A percentile compares a stretch with the other conserved stretches of the same genome.
phyloP scores from a whole-genome alignment of 495 filamentous ascomycete genomes.

The Tuber brumale region DNA sequence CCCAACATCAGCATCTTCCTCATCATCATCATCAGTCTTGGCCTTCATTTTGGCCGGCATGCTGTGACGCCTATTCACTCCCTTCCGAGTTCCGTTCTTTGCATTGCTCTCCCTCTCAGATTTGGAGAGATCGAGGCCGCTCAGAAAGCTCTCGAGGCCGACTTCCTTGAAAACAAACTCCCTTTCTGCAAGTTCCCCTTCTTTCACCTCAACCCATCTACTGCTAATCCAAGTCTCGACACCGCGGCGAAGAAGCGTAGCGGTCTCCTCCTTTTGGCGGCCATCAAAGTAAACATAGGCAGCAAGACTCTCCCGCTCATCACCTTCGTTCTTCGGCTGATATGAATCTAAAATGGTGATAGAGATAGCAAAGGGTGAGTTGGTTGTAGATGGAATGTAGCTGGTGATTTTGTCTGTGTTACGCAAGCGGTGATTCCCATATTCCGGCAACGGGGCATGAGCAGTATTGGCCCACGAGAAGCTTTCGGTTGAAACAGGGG shows the following conservation, averaged over 20 bases:
- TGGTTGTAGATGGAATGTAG: constrained; percentile 73
- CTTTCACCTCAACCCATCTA: constrained; percentile 89
- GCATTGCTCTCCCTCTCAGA: constrained; percentile 66
- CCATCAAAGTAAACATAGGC: constrained; percentile 99
- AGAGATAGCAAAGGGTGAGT: constrained; percentile 86
- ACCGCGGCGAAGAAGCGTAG: constrained; percentile 81
- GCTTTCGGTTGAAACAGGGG: constrained; percentile 35
- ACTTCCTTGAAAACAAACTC: constrained; percentile 98
- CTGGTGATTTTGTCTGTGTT: constrained; percentile 85
- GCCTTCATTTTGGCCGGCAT: constrained; percentile 46
- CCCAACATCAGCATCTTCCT: constrained; percentile 80
- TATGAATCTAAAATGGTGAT: constrained; percentile 92
- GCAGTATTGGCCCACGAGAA: constrained; percentile 41
- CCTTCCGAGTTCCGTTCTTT: constrained; percentile 26
- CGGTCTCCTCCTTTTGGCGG: constrained; percentile 89
- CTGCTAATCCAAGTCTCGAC: constrained; percentile 99
- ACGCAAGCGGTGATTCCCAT: constrained; percentile 90
- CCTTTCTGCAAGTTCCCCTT: constrained; percentile 86
- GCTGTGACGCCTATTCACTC: constrained; percentile 50
- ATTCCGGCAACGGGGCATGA: constrained; percentile 72
- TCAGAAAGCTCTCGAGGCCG: constrained; percentile 89
- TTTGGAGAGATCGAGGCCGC: constrained; percentile 85
- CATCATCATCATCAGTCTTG: constrained; percentile 65
- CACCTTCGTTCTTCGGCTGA: constrained; percentile 82
- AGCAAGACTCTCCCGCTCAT: constrained; percentile 54